A percentile compares a stretch with the other conserved stretches of the same genome.
These are phyloP conservation scores for Aureobasidium sp. DNA, from an alignment of 2,329 filamentous ascomycete species.

Conservation along the genomic window DNA sequence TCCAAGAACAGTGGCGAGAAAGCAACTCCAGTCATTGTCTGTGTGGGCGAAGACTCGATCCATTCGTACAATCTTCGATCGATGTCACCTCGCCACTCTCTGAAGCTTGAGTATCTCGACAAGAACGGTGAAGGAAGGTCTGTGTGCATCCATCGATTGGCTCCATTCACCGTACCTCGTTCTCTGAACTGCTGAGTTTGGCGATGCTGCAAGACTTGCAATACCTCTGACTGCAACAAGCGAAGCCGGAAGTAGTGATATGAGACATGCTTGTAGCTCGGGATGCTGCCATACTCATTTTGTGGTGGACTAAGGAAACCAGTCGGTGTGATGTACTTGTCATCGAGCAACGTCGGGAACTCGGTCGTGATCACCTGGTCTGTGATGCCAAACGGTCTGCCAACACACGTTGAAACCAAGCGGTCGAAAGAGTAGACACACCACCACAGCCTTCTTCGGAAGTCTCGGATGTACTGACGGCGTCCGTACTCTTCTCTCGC, in stretches of 20 bases:
- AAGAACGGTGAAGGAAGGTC: slow-evolving; percentile 79
- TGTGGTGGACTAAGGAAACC: slow-evolving; percentile 59
- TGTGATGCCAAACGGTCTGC: slow-evolving; percentile 86
- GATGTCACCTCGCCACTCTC: slow-evolving; percentile 81
- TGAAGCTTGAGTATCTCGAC: slow-evolving; percentile 73
- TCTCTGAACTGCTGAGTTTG: slow-evolving; percentile 72
- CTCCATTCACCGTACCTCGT: slow-evolving; percentile 49
- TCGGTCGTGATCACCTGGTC: slow-evolving; percentile 95
- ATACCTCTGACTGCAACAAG: slow-evolving; percentile 84
- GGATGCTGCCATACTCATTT: slow-evolving; percentile 33
- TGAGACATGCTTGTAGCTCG: slow-evolving; percentile 84
- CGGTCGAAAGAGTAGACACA: slow-evolving; percentile 92
- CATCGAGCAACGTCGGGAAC: slow-evolving; percentile 81
- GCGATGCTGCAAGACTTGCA: slow-evolving; percentile 88
- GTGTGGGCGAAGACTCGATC: slow-evolving; percentile 73
- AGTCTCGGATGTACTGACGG: slow-evolving; percentile 76
- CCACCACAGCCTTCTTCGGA: slow-evolving; percentile 88
- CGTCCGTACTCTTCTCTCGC: slow-evolving; percentile 54
- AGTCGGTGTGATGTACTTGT: slow-evolving; percentile 73
- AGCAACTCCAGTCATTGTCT: slow-evolving; percentile 71
- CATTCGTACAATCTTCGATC: slow-evolving; percentile 76
- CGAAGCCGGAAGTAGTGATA: slow-evolving; percentile 88
- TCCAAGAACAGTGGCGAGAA: slow-evolving; percentile 88
- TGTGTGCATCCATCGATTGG: slow-evolving; percentile 67
- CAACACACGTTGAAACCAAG: slow-evolving; percentile 90